phyloP scores from a whole-genome alignment of 768 basidiomycete species.

The Trametes elegans region DNA sequence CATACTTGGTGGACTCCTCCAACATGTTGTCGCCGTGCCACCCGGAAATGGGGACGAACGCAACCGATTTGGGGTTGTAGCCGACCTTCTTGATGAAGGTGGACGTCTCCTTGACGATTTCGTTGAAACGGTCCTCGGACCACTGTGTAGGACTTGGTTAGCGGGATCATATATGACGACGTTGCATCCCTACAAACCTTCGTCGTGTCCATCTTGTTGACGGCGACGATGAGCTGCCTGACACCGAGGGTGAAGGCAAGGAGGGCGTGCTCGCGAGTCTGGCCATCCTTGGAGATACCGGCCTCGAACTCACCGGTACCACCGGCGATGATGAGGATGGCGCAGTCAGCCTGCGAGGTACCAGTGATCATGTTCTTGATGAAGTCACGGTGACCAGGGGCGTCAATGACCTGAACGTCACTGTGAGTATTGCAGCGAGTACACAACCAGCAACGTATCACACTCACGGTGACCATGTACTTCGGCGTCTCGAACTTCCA shows the following conservation, averaged over 20 bases:
- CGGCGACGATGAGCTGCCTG: constrained; percentile 98
- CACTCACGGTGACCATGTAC: constrained; percentile 84
- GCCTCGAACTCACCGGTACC: constrained; percentile 99
- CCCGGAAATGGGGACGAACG: constrained; percentile 99
- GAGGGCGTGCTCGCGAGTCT: constrained; percentile 99
- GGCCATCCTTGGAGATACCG: constrained; percentile 99
- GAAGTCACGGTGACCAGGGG: constrained; percentile 99
- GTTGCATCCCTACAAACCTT: constrained; percentile 53
- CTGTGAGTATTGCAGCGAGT: not conserved
- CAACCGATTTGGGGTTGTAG: constrained; percentile 98
- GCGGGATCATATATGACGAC: not conserved
- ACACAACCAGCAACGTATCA: not conserved
- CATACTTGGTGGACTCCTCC: constrained; percentile 94
- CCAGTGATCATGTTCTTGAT: constrained; percentile 99
- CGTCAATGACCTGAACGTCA: constrained; percentile 83
- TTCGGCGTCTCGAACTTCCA: constrained; percentile 99
- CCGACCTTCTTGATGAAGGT: constrained; percentile 99
- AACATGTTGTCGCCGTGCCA: constrained; percentile 99
- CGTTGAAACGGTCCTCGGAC: constrained; percentile 99
- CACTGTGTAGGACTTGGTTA: constrained; percentile 53
- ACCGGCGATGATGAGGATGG: constrained; percentile 98
- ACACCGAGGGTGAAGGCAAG: constrained; percentile 99
- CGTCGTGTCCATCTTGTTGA: constrained; percentile 99
- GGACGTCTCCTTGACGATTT: constrained; percentile 98
- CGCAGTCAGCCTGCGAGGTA: constrained; percentile 99